A percentile compares a stretch with the other conserved stretches of the same genome.
Conservation (phyloP, 176 grass and related monocot genomes). For the Saccharum spontaneum region DNA sequence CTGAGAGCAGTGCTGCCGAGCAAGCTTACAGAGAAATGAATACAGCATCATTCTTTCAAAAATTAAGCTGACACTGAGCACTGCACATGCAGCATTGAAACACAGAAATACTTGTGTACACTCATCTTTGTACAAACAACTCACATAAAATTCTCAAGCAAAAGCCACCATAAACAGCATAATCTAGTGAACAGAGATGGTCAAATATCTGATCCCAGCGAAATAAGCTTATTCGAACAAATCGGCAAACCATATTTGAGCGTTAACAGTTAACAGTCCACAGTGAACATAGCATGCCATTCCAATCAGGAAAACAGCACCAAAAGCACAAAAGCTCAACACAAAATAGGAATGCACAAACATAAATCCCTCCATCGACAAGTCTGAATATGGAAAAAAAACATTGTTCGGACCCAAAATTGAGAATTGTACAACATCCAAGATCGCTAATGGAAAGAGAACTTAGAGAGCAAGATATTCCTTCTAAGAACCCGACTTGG, state of each 20-base stretch:
- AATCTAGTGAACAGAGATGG: neutral
- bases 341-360: neutral
- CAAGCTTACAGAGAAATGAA: neutral
- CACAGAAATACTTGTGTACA: conserved; percentile 10
- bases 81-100: neutral
- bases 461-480: neutral
- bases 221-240: neutral
- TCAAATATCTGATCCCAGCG: neutral
- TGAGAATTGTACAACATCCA: neutral
- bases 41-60: neutral
- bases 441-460: neutral
- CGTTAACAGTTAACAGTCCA: too few species aligned
- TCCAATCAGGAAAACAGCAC: too few species aligned
- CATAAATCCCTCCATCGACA: neutral
- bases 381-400: neutral
- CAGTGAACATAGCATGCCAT: too few species aligned
- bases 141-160: neutral
- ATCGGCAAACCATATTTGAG: neutral
- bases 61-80: neutral
- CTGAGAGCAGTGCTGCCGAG: too few species aligned
- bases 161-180: neutral
- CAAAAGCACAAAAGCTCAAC: neutral
- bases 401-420: neutral
- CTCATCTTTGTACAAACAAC: neutral
- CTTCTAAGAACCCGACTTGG: neutral